Conservation (phyloP, 305 asterid genomes). For the Solanum hybrid region DNA sequence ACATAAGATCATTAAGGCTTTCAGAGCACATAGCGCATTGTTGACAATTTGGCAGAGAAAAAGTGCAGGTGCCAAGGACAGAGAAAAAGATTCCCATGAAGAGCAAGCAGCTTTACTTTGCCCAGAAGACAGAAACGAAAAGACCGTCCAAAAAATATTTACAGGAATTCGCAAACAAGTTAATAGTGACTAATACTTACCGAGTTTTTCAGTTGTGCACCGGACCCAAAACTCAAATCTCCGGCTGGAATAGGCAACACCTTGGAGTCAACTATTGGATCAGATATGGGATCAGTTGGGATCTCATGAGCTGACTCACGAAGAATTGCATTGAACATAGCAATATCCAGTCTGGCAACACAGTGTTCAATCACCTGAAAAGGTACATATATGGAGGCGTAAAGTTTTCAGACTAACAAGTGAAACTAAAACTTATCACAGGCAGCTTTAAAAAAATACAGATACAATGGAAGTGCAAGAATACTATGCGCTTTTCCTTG, state of each 20-base stretch:
- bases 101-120: neutral
- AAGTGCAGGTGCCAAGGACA: neutral
- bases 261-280: conserved; percentile 87
- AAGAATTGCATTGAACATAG: conserved; percentile 96
- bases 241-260: conserved; percentile 98
- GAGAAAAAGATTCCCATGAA: neutral
- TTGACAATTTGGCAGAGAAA: neutral
- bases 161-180: neutral
- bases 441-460: neutral
- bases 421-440: neutral
- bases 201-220: conserved; percentile 90
- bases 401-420: neutral
- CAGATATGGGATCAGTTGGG: conserved; percentile 98
- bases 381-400: neutral
- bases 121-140: neutral
- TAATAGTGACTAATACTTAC: conserved; percentile 31
- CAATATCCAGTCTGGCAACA: conserved; percentile 82
- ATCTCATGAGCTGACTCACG: conserved; percentile 92
- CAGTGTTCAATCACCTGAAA: conserved; percentile 85
- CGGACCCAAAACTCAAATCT: conserved; percentile 92
- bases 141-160: neutral
- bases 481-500: neutral
- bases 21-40: neutral
- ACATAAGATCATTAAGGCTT: neutral
- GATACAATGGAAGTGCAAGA: neutral